Evolutionary conservation across 2,329 filamentous ascomycete genomes (phyloP), one percentile per base, ranked within the genome.

Genomic region (Fusarium proliferatum): DNA sequence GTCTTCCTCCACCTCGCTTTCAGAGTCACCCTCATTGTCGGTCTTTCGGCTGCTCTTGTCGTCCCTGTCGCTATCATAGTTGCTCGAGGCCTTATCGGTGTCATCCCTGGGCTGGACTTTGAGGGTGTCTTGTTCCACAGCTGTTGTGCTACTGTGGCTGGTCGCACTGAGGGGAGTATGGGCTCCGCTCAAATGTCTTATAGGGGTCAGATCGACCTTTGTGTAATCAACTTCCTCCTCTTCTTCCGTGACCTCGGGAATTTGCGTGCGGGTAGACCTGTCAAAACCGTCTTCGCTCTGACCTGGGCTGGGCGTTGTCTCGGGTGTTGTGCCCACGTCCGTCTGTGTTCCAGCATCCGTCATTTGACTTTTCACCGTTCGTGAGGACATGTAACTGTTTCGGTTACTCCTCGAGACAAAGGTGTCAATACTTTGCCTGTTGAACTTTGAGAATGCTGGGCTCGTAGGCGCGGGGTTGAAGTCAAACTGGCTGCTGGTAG

Each of bases 401-500:
- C 92, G 87, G 76, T 92, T 90, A 79, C 90, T 93, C 61, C 87
- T 83, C 9, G 86, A 86, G 21, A 84, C 80, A 55, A 84, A 86
- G 15, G 91, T 93, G 71, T 95, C 93, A 28, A 91, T 84, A 82
- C 94, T 97, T 79, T 89, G 90, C 68, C 93, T 81, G 84, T 91
- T 82, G 69, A 87, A 87, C 67, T 85, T 87, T 58, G 85, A 84
- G 64, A 86, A 88, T n/a, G 91, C 84, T 2, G 95, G 94, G 80
- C 94, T 97, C 15, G 90, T 90, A 3, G 94, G 92, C 59, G 88
- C 90, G 6, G 94, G 93, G 74, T 91, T 91, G 82, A 94, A 96
- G 78, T 96, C 94, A 80, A 98, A 97, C 75, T 93, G 90, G 65
- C 92, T 94, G 84, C 92, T 94, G 30, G 89, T 87, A 5, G 95